phyloP scores from a whole-genome alignment of 305 asterid species.

The Solanum hybrid region DNA sequence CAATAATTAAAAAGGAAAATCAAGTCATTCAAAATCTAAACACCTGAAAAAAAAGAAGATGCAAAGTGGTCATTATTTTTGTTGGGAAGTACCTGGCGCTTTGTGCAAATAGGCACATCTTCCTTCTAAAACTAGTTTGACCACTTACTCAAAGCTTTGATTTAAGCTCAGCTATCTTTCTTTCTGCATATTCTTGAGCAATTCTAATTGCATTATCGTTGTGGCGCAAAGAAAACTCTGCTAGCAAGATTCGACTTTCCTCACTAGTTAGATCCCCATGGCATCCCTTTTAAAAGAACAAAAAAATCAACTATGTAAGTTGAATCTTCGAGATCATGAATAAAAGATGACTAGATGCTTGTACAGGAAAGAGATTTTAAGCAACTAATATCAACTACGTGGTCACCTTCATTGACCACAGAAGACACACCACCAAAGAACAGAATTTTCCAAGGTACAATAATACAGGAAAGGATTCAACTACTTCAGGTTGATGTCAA shows the following conservation, averaged over 20 bases:
- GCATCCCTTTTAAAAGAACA: slow-evolving; percentile 41
- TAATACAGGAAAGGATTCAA: not conserved
- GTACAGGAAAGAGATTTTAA: not conserved
- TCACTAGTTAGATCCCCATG: slow-evolving; percentile 72
- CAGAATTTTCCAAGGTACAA: not conserved
- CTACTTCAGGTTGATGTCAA: not conserved
- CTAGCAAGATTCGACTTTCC: slow-evolving; percentile 70
- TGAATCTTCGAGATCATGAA: not conserved
- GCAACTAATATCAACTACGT: not conserved
- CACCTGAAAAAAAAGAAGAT: not conserved
- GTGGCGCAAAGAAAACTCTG: slow-evolving; percentile 87
- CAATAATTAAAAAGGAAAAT: not conserved
- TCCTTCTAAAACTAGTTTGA: not conserved
- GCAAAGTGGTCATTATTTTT: not conserved
- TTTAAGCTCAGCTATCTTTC: slow-evolving; percentile 27
- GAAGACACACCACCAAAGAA: not conserved
- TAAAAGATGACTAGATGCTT: not conserved
- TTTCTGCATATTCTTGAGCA: slow-evolving; percentile 54
- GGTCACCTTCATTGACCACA: not conserved
- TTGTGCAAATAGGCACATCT: not conserved
- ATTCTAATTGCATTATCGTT: slow-evolving; percentile 44
- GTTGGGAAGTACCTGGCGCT: not conserved
- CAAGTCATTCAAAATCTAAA: not conserved
- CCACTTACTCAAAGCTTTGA: slow-evolving; percentile 33
- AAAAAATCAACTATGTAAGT: not conserved